phyloP scores from a whole-genome alignment of 345 rosid species.

The Moricandia moricandioides region DNA sequence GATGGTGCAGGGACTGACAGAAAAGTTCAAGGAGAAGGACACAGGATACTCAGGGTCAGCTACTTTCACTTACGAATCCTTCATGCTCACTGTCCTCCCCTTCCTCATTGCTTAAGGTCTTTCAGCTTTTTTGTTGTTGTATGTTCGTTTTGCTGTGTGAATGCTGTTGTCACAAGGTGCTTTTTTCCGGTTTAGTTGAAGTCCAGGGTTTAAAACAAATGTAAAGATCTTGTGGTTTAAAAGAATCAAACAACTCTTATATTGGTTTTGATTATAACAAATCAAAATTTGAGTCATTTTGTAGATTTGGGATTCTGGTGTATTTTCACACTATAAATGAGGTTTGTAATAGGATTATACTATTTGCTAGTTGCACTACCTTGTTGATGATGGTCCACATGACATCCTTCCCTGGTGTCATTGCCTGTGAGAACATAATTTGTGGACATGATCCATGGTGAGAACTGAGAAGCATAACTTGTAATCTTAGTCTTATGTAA shows the following conservation, averaged over 20 bases:
- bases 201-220: background rate
- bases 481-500: background rate
- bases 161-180: no score
- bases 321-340: no score
- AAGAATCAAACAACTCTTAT: background rate
- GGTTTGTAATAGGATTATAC: no score
- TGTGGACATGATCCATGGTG: conserved; percentile 29
- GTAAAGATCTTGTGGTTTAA: background rate
- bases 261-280: no score
- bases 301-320: no score
- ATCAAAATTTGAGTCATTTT: no score
- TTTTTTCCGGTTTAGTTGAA: no score
- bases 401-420: no score
- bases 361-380: no score
- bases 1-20: conserved; percentile 71
- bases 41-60: conserved; percentile 63
- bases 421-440: conserved; percentile 1
- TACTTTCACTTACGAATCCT: conserved; percentile 68
- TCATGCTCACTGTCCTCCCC: conserved; percentile 67
- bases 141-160: no score
- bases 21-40: conserved; percentile 90
- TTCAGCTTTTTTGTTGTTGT: no score
- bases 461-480: conserved; percentile 34
- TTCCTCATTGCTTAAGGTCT: background rate
- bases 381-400: no score